Conservation (phyloP, 2,329 filamentous ascomycete genomes). For the Trichoderma aggressivum region DNA sequence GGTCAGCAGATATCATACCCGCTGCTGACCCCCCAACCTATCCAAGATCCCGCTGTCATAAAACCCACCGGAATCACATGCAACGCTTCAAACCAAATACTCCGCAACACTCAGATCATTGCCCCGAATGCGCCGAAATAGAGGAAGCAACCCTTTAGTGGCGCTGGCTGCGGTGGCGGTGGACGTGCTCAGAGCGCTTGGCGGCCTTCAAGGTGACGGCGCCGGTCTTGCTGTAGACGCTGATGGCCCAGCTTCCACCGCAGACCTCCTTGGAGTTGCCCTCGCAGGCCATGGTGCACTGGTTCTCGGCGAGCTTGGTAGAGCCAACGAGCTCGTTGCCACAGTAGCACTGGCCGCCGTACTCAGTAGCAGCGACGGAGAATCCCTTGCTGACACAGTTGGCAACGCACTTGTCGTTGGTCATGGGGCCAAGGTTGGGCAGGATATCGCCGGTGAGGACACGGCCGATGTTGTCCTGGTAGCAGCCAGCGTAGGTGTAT, state of each 20-base stretch:
- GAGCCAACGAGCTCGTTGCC: conserved; percentile 35
- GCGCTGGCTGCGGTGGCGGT: conserved; percentile 33
- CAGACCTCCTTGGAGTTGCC: conserved; percentile 48
- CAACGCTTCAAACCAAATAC: conserved; percentile 10
- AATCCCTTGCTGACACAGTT: conserved; percentile 45
- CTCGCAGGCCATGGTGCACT: conserved; percentile 45
- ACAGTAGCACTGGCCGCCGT: conserved; percentile 53
- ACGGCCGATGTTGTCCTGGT: conserved; percentile 36
- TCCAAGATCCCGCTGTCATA: not conserved
- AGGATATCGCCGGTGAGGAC: conserved; percentile 39
- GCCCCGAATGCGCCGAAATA: not conserved
- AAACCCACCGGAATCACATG: not conserved
- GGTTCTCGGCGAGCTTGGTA: conserved; percentile 41
- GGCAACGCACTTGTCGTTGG: conserved; percentile 45
- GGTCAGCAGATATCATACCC: conserved; percentile 19
- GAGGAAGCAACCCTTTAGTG: conserved; percentile 23
- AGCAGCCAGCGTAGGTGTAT: conserved; percentile 45
- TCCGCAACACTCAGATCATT: not conserved
- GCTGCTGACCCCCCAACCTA: not conserved
- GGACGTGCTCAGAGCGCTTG: conserved; percentile 36
- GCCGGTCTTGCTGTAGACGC: conserved; percentile 42
- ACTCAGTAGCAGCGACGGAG: conserved; percentile 49
- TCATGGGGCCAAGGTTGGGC: conserved; percentile 42
- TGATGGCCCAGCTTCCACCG: conserved; percentile 47
- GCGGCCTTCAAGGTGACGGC: conserved; percentile 27